phyloP scores from a whole-genome alignment of 306 rosid genomes.

The Acacia acuminata region DNA sequence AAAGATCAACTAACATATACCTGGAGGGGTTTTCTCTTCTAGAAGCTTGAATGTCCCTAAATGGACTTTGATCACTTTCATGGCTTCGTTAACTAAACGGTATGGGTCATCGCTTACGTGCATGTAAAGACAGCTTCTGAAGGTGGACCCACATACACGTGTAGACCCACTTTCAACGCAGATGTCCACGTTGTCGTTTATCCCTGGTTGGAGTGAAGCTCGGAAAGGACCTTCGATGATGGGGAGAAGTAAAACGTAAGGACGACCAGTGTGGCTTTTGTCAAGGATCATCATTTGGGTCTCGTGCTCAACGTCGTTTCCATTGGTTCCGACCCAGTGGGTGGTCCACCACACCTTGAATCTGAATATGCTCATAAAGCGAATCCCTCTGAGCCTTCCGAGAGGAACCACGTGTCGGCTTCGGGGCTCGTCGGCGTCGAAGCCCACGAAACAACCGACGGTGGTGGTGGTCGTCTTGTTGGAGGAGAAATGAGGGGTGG shows the following conservation, averaged over 20 bases:
- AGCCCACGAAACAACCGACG: slow-evolving; percentile 63
- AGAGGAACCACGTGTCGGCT: slow-evolving; percentile 54
- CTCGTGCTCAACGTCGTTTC: slow-evolving; percentile 53
- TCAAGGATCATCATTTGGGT: slow-evolving; percentile 67
- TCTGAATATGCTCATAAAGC: slow-evolving; percentile 62
- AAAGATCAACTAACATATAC: too few species aligned
- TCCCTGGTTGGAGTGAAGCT: slow-evolving; percentile 51
- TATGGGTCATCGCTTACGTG: slow-evolving; percentile 58
- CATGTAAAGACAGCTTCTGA: slow-evolving; percentile 55
- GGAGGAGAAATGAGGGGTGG: slow-evolving; percentile 45
- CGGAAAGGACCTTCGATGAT: slow-evolving; percentile 59
- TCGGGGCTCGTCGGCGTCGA: slow-evolving; percentile 34
- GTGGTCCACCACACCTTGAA: slow-evolving; percentile 88
- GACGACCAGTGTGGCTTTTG: slow-evolving; percentile 39
- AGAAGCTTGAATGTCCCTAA: slow-evolving; percentile 58
- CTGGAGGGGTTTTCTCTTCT: slow-evolving; percentile 61
- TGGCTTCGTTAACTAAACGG: slow-evolving; percentile 45
- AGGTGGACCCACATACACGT: slow-evolving; percentile 40
- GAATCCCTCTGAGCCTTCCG: slow-evolving; percentile 47
- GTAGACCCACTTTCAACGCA: slow-evolving; percentile 78
- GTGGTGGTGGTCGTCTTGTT: slow-evolving; percentile 17
- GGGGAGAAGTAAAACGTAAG: slow-evolving; percentile 62
- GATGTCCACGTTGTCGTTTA: slow-evolving; percentile 38
- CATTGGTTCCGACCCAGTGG: slow-evolving; percentile 57
- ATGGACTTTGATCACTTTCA: slow-evolving; percentile 43